Evolutionary conservation across 1,284 basidiomycete species (phyloP).

Genomic region (Austropuccinia psidii): DNA sequence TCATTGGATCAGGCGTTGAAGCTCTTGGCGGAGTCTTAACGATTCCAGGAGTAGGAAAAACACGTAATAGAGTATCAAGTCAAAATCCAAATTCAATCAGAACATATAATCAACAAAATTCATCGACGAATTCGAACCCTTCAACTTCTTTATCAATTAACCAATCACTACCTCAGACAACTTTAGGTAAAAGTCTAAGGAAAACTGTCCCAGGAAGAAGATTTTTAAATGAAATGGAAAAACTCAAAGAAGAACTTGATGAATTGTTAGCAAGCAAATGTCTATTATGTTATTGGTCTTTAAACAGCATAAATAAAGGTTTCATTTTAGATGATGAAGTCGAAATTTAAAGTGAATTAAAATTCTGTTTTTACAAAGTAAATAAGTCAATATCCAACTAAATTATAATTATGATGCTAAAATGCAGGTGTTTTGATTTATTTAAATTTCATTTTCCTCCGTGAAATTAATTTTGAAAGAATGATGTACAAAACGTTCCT

Average conservation of each 20-base stretch:
- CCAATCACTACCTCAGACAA: neutral
- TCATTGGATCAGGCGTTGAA: constrained; percentile 26
- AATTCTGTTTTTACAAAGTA: too few species aligned
- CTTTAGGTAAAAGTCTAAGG: neutral
- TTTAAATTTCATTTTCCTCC: too few species aligned
- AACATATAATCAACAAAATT: neutral
- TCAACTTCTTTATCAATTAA: neutral
- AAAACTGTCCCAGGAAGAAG: neutral
- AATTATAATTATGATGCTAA: too few species aligned
- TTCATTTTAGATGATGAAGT: constrained; percentile 74
- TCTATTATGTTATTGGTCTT: constrained; percentile 79
- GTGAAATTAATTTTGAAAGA: too few species aligned
- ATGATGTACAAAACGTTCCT: too few species aligned
- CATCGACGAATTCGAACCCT: constrained; percentile 45
- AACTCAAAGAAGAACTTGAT: constrained; percentile 70
- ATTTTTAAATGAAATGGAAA: constrained; percentile 55
- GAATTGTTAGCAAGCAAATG: constrained; percentile 76
- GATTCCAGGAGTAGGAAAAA: constrained; percentile 57
- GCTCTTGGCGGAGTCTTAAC: constrained; percentile 49
- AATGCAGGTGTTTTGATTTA: too few species aligned
- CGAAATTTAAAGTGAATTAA: constrained; percentile 61
- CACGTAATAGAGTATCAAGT: constrained; percentile 56
- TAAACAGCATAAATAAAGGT: constrained; percentile 73
- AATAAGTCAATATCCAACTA: too few species aligned
- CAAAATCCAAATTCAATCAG: constrained; percentile 52